These are phyloP conservation scores for Monilinia polystroma DNA, from an alignment of 2,329 filamentous ascomycete genomes.

Conservation along the genomic window DNA sequence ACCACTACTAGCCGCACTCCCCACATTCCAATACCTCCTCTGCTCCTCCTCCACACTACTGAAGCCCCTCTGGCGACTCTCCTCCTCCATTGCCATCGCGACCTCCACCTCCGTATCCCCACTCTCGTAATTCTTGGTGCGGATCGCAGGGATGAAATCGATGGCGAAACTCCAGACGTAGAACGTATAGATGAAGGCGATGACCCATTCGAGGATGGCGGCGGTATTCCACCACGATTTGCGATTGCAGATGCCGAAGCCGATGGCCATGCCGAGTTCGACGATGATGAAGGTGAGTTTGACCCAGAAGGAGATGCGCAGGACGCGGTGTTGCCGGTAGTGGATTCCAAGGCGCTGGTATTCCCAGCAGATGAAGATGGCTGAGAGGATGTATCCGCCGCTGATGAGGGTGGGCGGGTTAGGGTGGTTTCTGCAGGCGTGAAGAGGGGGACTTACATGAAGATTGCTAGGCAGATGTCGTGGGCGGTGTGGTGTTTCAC, in stretches of 20 bases:
- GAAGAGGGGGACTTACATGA: conserved; percentile 44
- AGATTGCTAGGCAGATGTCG: conserved; percentile 72
- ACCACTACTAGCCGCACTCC: neutral
- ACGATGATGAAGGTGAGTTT: conserved; percentile 83
- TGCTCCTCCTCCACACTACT: neutral
- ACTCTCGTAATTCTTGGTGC: conserved; percentile 26
- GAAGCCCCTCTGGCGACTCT: conserved; percentile 17
- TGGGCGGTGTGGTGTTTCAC: conserved; percentile 63
- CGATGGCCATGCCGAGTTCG: conserved; percentile 71
- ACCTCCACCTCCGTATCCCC: conserved; percentile 35
- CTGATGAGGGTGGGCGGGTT: neutral
- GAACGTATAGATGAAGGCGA: conserved; percentile 82
- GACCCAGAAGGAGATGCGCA: conserved; percentile 79
- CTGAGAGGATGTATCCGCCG: conserved; percentile 77
- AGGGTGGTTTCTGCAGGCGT: too few species aligned
- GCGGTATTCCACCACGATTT: conserved; percentile 58
- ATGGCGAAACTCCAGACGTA: conserved; percentile 86
- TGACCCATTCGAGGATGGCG: conserved; percentile 75
- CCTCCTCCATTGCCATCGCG: conserved; percentile 24
- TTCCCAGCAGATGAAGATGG: conserved; percentile 86
- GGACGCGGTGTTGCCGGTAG: conserved; percentile 71
- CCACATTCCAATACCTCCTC: neutral
- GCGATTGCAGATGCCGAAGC: conserved; percentile 62
- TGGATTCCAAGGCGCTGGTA: conserved; percentile 82
- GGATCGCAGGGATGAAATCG: conserved; percentile 74